Conservation (phyloP, 371 early-diverging fungal genomes). For the Zychaea mexicana region DNA sequence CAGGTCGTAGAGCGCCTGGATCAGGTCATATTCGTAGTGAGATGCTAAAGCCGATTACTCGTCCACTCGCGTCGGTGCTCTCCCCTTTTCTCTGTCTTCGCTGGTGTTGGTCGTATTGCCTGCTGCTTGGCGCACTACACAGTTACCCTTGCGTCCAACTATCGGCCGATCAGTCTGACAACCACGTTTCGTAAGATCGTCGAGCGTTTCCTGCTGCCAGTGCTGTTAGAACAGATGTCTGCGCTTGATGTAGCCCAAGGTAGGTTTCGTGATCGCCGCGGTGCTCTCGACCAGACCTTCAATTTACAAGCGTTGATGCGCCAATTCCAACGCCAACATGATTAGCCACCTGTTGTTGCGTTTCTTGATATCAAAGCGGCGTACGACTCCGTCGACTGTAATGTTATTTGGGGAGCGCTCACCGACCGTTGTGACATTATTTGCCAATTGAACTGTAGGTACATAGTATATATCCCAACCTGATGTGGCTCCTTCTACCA, state of each 20-base stretch:
- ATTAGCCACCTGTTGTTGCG: slow-evolving; percentile 8
- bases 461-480: no score
- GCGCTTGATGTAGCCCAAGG: slow-evolving; percentile 25
- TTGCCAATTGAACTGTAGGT: no score
- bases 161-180: slow-evolving; percentile 23
- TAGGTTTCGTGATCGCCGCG: slow-evolving; percentile 16
- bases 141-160: slow-evolving; percentile 17
- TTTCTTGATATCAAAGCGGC: slow-evolving; percentile 32
- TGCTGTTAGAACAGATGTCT: background rate
- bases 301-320: slow-evolving; percentile 19
- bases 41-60: slow-evolving; percentile 23
- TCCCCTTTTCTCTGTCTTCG: slow-evolving; percentile 18
- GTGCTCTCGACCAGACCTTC: slow-evolving; percentile 26
- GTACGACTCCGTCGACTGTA: slow-evolving; percentile 20
- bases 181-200: slow-evolving; percentile 14
- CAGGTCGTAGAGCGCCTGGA: slow-evolving; percentile 21
- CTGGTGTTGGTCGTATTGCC: slow-evolving; percentile 25
- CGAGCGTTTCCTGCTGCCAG: slow-evolving; percentile 7
- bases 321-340: background rate
- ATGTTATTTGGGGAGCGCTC: slow-evolving; percentile 16
- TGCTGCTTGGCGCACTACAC: slow-evolving; percentile 20
- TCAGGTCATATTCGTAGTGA: slow-evolving; percentile 24
- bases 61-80: background rate
- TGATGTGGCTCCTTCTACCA: no score
- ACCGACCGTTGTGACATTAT: no score